phyloP scores from a whole-genome alignment of 169 alveolate genomes.

The Plasmodium gallinaceum region DNA sequence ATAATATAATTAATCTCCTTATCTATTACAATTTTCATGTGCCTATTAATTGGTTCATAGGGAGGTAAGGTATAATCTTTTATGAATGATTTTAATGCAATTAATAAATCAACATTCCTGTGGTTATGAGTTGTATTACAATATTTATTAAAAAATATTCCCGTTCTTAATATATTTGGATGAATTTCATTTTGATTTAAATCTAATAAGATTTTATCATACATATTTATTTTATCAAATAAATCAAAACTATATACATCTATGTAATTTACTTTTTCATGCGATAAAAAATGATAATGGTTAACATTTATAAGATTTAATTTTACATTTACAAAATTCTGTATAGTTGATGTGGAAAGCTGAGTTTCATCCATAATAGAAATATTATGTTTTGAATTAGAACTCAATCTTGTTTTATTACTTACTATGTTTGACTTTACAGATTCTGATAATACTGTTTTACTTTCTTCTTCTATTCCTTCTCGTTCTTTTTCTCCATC shows the following conservation, averaged over 20 bases:
- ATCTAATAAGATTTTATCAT: constrained; percentile 67
- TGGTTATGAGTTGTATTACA: constrained; percentile 76
- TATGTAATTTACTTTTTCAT: constrained; percentile 15
- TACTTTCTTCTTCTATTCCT: constrained; percentile 3
- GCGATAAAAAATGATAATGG: constrained; percentile 46
- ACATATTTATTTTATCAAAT: constrained; percentile 66
- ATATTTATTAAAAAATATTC: constrained; percentile 80
- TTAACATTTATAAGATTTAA: constrained; percentile 34
- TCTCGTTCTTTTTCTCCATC: constrained; percentile 15
- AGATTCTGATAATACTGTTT: neutral
- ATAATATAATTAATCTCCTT: constrained; percentile 80
- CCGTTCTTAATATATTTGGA: constrained; percentile 81
- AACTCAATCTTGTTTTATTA: constrained; percentile 23
- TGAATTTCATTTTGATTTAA: constrained; percentile 79
- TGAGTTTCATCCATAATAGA: constrained; percentile 1
- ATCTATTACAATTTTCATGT: constrained; percentile 79
- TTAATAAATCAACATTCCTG: constrained; percentile 79
- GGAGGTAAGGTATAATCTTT: constrained; percentile 83
- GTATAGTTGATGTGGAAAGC: constrained; percentile 21
- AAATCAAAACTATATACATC: constrained; percentile 59
- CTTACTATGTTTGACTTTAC: constrained; percentile 7
- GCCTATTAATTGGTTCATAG: constrained; percentile 80
- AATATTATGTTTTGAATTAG: constrained; percentile 1
- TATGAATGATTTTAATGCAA: constrained; percentile 80
- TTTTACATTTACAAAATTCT: constrained; percentile 28